Percentiles rank a stretch among this genome's conserved stretches.
Evolutionary conservation across 2,329 filamentous ascomycete genomes (phyloP).

Genomic region (Botrytis sinoallii): DNA sequence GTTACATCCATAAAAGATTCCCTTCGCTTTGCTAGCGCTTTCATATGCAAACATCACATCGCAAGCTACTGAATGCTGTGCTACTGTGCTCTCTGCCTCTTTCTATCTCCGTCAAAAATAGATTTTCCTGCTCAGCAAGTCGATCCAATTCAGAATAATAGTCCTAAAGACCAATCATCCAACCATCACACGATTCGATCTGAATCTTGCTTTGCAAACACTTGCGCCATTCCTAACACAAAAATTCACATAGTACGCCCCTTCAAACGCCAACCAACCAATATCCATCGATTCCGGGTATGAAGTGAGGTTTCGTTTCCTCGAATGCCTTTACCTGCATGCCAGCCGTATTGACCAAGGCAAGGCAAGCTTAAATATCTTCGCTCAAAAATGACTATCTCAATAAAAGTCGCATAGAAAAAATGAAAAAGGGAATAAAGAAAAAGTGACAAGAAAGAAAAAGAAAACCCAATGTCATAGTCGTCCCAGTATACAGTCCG

Average conservation of each 20-base stretch:
- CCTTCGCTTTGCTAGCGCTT: slow-evolving; percentile 4
- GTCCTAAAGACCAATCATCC: neutral
- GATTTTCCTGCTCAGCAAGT: neutral
- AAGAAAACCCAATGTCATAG: slow-evolving; percentile 9
- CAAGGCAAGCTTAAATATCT: slow-evolving; percentile 8
- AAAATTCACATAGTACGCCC: slow-evolving; percentile 10
- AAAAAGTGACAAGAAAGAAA: slow-evolving; percentile 11
- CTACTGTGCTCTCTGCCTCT: neutral
- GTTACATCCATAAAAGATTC: neutral
- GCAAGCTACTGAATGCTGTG: neutral
- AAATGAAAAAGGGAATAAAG: neutral
- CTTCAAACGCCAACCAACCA: slow-evolving; percentile 5
- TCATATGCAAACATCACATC: slow-evolving; percentile 7
- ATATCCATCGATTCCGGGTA: slow-evolving; percentile 17
- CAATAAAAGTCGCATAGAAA: neutral
- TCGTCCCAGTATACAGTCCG: neutral
- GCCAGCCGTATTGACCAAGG: slow-evolving; percentile 2
- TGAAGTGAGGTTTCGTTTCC: slow-evolving; percentile 13
- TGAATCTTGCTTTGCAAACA: neutral
- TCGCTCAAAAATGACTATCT: slow-evolving; percentile 10
- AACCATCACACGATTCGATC: neutral
- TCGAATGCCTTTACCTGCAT: slow-evolving; percentile 7
- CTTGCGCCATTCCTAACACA: neutral
- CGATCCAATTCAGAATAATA: neutral
- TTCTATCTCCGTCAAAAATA: neutral